These are phyloP conservation scores for Botryosphaeria agaves DNA, from an alignment of 2,329 filamentous ascomycete species.

Conservation along the genomic window DNA sequence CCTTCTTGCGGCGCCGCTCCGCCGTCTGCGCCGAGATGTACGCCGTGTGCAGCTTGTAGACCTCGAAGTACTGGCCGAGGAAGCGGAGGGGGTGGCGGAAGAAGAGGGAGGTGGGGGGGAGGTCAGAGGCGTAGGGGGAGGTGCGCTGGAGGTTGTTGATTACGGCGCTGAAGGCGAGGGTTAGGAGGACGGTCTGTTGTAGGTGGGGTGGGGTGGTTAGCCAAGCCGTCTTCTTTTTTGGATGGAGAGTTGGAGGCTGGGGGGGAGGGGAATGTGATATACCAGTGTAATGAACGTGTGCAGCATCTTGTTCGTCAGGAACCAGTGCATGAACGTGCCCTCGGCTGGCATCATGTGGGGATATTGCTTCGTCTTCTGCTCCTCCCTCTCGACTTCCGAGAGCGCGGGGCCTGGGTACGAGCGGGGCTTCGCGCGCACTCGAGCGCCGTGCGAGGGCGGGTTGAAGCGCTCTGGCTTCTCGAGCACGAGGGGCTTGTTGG, in stretches of 20 bases:
- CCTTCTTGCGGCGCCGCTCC: slow-evolving; percentile 53
- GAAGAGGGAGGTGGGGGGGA: slow-evolving; percentile 55
- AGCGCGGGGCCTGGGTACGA: slow-evolving; percentile 56
- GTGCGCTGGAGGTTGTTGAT: slow-evolving; percentile 61
- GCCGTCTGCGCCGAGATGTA: slow-evolving; percentile 50
- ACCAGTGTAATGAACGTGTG: slow-evolving; percentile 78
- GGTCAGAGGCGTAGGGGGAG: slow-evolving; percentile 63
- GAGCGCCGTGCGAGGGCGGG: slow-evolving; percentile 72
- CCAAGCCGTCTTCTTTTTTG: too few species aligned
- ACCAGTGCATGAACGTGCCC: slow-evolving; percentile 69
- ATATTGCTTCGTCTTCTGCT: slow-evolving; percentile 56
- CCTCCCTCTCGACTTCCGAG: slow-evolving; percentile 44
- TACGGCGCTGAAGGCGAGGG: slow-evolving; percentile 56
- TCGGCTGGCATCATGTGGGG: slow-evolving; percentile 77
- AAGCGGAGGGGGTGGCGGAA: slow-evolving; percentile 53
- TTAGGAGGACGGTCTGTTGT: slow-evolving; percentile 44
- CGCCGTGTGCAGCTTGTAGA: slow-evolving; percentile 60
- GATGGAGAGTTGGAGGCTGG: background rate
- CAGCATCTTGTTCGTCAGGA: slow-evolving; percentile 58
- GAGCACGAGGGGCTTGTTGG: slow-evolving; percentile 49
- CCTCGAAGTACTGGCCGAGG: slow-evolving; percentile 45
- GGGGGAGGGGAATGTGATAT: slow-evolving; percentile 13
- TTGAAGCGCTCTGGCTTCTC: slow-evolving; percentile 81
- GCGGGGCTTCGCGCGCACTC: slow-evolving; percentile 38
- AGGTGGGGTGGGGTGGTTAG: too few species aligned